Percentiles rank a stretch among this genome's conserved stretches.
These are phyloP conservation scores for Chytriomyces sp. DNA, from an alignment of 192 early-diverging fungal genomes.

Conservation along the genomic window DNA sequence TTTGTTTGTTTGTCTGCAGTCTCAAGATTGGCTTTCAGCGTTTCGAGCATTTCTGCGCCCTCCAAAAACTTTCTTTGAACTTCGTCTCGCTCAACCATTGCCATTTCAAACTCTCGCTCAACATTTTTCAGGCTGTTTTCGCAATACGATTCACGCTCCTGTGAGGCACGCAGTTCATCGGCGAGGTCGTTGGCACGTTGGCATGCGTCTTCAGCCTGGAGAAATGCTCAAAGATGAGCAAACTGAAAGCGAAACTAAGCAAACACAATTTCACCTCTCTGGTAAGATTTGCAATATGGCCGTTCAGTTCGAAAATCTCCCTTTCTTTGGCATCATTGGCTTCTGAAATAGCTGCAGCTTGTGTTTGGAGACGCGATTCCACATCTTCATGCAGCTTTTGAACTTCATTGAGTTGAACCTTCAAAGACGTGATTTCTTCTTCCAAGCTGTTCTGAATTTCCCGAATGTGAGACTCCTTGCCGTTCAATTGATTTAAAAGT, in stretches of 20 bases:
- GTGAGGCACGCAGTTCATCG: not conserved
- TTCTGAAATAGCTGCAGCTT: not conserved
- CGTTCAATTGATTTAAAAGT: not conserved
- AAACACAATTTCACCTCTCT: not conserved
- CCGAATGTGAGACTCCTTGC: not conserved
- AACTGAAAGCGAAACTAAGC: not conserved
- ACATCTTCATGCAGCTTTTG: not conserved
- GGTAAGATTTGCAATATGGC: not conserved
- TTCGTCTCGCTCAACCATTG: slow-evolving; percentile 20
- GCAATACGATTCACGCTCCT: not conserved
- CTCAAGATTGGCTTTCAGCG: slow-evolving; percentile 12
- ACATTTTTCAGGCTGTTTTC: not conserved
- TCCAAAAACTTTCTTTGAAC: slow-evolving; percentile 26
- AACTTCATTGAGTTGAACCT: not conserved
- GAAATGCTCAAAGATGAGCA: not conserved
- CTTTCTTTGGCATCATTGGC: not conserved
- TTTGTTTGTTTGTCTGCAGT: not conserved
- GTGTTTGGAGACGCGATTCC: not conserved
- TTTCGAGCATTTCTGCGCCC: slow-evolving; percentile 19
- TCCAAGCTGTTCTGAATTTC: not conserved
- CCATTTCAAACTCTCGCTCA: not conserved
- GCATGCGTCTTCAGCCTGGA: not conserved
- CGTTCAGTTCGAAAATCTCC: not conserved
- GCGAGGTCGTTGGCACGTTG: not conserved
- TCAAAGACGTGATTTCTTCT: not conserved